Evolutionary conservation across 2,329 filamentous ascomycete genomes (phyloP).

Genomic region (Orbilia ellipsospora): DNA sequence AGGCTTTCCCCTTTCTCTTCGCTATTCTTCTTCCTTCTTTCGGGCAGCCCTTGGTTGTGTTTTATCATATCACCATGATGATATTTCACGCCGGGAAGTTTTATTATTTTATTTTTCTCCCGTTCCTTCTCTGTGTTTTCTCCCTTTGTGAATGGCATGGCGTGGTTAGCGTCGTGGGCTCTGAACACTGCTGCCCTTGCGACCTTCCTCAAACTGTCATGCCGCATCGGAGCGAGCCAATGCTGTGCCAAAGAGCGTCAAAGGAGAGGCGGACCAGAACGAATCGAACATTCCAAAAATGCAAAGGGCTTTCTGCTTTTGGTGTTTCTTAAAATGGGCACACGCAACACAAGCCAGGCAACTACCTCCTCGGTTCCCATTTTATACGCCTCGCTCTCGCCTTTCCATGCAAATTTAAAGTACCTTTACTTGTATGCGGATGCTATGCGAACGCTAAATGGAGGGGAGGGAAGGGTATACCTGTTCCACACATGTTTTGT

Average conservation of each 20-base stretch:
- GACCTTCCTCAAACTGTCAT: slow-evolving; percentile 10
- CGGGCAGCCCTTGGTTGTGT: not conserved
- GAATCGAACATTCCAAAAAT: not conserved
- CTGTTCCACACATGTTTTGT: slow-evolving; percentile 44
- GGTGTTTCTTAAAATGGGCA: slow-evolving; percentile 37
- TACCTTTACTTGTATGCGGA: too few species aligned
- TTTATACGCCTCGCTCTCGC: not conserved
- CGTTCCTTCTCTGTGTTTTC: not conserved
- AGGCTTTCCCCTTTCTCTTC: not conserved
- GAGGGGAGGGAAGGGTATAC: not conserved
- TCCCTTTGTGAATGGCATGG: too few species aligned
- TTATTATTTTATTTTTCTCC: not conserved
- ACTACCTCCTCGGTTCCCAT: slow-evolving; percentile 36
- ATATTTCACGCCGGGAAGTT: not conserved
- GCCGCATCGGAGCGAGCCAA: not conserved
- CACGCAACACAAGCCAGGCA: slow-evolving; percentile 40
- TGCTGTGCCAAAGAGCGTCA: not conserved
- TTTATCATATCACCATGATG: slow-evolving; percentile 15
- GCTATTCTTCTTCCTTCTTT: slow-evolving; percentile 10
- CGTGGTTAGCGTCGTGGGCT: not conserved
- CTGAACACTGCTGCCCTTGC: not conserved
- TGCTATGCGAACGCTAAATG: too few species aligned
- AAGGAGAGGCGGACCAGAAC: not conserved
- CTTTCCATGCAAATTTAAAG: too few species aligned
- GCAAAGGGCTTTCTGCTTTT: slow-evolving; percentile 3